These are phyloP conservation scores for Neurospora sp. DNA, from an alignment of 495 filamentous ascomycete species.

Conservation along the genomic window DNA sequence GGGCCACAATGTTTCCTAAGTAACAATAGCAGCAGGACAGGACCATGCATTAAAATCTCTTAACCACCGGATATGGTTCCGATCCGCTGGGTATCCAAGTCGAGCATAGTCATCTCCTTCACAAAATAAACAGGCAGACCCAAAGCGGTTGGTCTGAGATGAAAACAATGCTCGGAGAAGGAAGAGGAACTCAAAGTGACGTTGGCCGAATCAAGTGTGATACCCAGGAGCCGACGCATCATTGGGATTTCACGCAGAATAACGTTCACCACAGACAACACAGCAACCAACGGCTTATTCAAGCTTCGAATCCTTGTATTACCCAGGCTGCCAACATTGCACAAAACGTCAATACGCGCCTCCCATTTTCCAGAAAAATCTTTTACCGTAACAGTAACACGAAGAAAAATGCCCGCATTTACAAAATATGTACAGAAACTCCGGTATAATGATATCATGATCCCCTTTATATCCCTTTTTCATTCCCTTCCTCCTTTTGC, in stretches of 20 bases:
- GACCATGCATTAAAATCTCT: too few relatives aligned
- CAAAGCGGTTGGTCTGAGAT: too few relatives aligned
- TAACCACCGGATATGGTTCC: too few relatives aligned
- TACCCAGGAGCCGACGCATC: too few relatives aligned
- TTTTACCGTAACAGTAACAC: background rate
- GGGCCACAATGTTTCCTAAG: fast-evolving
- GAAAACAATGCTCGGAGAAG: too few relatives aligned
- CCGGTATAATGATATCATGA: background rate
- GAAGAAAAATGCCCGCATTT: background rate
- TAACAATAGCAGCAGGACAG: background rate
- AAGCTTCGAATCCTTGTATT: background rate
- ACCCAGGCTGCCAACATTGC: background rate
- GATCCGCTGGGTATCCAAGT: too few relatives aligned
- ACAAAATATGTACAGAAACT: background rate
- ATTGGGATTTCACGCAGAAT: background rate
- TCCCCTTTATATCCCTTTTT: background rate
- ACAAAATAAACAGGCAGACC: too few relatives aligned
- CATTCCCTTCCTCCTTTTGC: background rate
- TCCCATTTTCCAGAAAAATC: background rate
- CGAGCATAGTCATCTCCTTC: too few relatives aligned
- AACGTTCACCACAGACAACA: background rate
- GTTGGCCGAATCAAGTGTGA: too few relatives aligned
- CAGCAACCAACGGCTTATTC: background rate
- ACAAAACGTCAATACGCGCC: background rate
- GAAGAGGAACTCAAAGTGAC: too few relatives aligned